These are phyloP conservation scores for peach (Prunus persica) DNA, from an alignment of 306 rosid species.

Conservation along the genomic window Prunus_persica_NCBIv2 NC_034015.1:19041001-19041500, in stretches of 20 bases:
- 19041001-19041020: constrained; percentile 72
- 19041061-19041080: constrained; percentile 98
- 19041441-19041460: constrained; percentile 85
- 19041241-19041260: constrained; percentile 48
- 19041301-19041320: constrained; percentile 78
- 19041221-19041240: constrained; percentile 71
- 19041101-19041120: constrained; percentile 80
- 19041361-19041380: not conserved
- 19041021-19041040: constrained; percentile 74
- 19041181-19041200: constrained; percentile 74
- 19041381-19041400: not conserved
- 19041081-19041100: constrained; percentile 79
- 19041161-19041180: constrained; percentile 73
- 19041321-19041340: constrained; percentile 1
- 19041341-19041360: not conserved
- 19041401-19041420: not conserved
- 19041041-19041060: constrained; percentile 90
- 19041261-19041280: constrained; percentile 55
- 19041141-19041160: constrained; percentile 91
- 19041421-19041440: constrained; percentile 38
- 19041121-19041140: constrained; percentile 91
- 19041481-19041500: constrained; percentile 66
- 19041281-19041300: constrained; percentile 66
- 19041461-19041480: constrained; percentile 61
- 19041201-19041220: constrained; percentile 88